Evolutionary conservation across 345 rosid species (phyloP).

Genomic region (Triadica sebifera): DNA sequence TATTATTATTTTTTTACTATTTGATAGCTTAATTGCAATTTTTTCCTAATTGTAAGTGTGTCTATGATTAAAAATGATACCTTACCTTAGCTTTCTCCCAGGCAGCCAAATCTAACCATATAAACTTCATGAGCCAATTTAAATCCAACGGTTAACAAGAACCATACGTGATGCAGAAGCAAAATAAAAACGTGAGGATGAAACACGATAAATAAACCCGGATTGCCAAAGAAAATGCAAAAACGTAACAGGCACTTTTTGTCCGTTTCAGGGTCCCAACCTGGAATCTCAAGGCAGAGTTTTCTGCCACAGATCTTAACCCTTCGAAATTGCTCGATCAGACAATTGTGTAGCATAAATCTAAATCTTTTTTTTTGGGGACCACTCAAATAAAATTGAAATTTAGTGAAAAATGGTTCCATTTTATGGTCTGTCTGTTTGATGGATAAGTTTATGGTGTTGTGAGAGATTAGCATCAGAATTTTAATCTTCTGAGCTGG

Average conservation of each 20-base stretch:
- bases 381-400: constrained; percentile 17
- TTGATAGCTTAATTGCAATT: too few species aligned
- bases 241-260: neutral
- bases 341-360: constrained; percentile 18
- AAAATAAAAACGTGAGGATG: too few species aligned
- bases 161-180: too few species aligned
- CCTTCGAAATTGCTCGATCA: constrained; percentile 19
- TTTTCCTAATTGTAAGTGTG: too few species aligned
- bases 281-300: constrained; percentile 31
- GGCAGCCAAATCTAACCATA: too few species aligned
- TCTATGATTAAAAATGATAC: too few species aligned
- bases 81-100: too few species aligned
- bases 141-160: too few species aligned
- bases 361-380: constrained; percentile 1
- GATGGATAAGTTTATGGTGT: constrained; percentile 42
- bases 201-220: too few species aligned
- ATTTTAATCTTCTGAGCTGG: constrained; percentile 28
- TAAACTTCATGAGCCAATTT: too few species aligned
- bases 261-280: constrained; percentile 7
- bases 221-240: neutral
- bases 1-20: too few species aligned
- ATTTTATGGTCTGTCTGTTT: neutral
- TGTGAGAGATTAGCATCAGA: constrained; percentile 20
- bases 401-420: neutral
- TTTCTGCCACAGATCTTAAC: constrained; percentile 27